These are phyloP conservation scores for Eutypa lata DNA, from an alignment of 2,329 filamentous ascomycete genomes.

Conservation along the genomic window DNA sequence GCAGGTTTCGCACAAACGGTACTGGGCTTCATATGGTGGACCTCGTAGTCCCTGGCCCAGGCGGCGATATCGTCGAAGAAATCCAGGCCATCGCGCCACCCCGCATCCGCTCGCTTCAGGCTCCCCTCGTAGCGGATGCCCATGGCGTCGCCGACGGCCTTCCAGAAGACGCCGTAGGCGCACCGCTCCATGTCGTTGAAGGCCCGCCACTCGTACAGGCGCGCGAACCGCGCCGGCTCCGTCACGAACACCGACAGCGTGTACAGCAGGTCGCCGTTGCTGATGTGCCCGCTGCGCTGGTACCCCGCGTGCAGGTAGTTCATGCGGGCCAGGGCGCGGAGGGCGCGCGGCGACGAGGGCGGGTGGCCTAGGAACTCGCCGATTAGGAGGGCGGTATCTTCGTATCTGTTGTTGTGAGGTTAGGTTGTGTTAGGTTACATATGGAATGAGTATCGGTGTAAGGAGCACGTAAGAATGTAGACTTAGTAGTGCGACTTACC, in stretches of 20 bases:
- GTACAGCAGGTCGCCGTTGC: conserved; percentile 36
- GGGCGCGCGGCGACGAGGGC: conserved; percentile 31
- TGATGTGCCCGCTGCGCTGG: conserved; percentile 30
- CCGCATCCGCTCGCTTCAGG: conserved; percentile 22
- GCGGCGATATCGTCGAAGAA: conserved; percentile 46
- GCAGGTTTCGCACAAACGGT: conserved; percentile 50
- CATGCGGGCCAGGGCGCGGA: conserved; percentile 34
- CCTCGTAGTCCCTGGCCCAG: conserved; percentile 58
- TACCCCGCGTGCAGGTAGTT: conserved; percentile 37
- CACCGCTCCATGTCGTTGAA: conserved; percentile 66
- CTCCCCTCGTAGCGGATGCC: conserved; percentile 50
- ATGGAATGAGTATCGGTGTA: no score
- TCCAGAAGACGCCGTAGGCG: conserved; percentile 68
- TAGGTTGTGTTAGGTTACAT: background rate
- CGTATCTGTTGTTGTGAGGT: conserved; percentile 19
- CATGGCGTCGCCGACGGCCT: conserved; percentile 67
- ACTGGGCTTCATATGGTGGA: conserved; percentile 53
- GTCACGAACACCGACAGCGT: conserved; percentile 56
- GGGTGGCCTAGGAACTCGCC: conserved; percentile 31
- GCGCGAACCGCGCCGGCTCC: conserved; percentile 63
- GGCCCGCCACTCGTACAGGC: conserved; percentile 66
- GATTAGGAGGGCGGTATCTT: conserved; percentile 29
- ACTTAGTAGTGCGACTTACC: no score
- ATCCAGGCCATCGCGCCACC: conserved; percentile 49
- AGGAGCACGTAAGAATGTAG: no score